Base-by-base conservation (phyloP, 2,329 filamentous ascomycete species). In the Aspergillus udagawae region DNA sequence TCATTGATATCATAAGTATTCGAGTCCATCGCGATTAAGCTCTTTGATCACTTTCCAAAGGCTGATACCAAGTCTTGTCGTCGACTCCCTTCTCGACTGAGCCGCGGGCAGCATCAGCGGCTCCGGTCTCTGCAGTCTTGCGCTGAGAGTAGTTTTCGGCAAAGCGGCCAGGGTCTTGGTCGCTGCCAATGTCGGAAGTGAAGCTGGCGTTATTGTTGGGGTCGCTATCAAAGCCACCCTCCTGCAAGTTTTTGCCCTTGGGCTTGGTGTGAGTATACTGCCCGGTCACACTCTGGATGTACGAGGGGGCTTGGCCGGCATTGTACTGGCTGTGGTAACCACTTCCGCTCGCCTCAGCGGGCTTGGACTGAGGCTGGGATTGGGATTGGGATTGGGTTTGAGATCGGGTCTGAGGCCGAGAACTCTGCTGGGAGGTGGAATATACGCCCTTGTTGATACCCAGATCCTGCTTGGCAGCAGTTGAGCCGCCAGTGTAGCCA, bases 101-200 rank as follows among this genome's bases (percentile, higher is more conserved):
- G 28, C 65, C 63, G 41, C 63, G 62, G 4, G 59, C 67, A 28
- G 65, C 67, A 51, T 67, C 64, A 9, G 62, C 59, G 41, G 41
- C 44, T 17, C 64, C 70, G 51, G 67, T 70, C 57, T 71, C 66
- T 1, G 67, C 64, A 42, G 63, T 69, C 17, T 50, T 60, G 12
- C 63, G 69, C 63, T 74, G 66, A 62, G 76, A 75, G 38, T 66
- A 63, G 29, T 64, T 66, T 63, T 75, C 69, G 6, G 82, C 83
- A 20, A 72, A 64, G 29, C 83, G 73, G 2, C 78, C 79, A 3
- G 85, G 83, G 63, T 87, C 84, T 44, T 83, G 76, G 60, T 79
- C 70, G 2, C 75, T 75, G 2, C 84, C 84, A 58, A 86, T 80
- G 25, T 83, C 79, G 14, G 73, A 70, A 25, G 67, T 78, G 67